Base-by-base conservation (phyloP, 305 asterid species). In the Vinca major region DNA sequence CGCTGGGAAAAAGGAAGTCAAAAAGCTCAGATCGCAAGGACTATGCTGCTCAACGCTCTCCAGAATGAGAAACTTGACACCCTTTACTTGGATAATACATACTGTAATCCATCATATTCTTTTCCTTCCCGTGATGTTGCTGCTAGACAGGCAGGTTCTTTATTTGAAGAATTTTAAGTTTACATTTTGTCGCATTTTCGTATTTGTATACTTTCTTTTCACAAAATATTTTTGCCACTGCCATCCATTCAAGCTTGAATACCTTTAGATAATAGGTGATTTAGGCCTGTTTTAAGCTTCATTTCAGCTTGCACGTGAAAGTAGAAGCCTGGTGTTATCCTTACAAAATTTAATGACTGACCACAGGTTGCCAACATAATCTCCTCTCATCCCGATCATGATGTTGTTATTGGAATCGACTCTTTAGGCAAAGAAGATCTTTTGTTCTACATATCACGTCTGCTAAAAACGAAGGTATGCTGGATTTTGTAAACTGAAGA, bases 351-450 rank as follows among this genome's bases (percentile, higher is more conserved):
- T 61, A 37, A 19, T 43, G 44, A 20, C 61, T 65, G 40, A 54
- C 69, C 64, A 48, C 88, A 91, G 97, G 80, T 91, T 74, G 84
- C 87, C 68, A 86, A 84, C 81, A 86, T 89, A 72, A 91, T 91
- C 72, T 71, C 63, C 43, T 72, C 91, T 81, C 89, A 89, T 79
- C 95, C 97, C 64, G 44, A 89, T 48, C 96, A 89, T 73, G 93
- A 91, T 19, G 69, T 91, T 55, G 65, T 91, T 70, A 89, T 91
- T 55, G 93, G 86, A 57, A 79, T 89, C 26, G 95, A 87, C 78
- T 80, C 97, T 52, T 63, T 91, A 80, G 97, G 97, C 36, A 89
- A 91, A 82, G 97, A 91, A 83, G 95, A 91, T 71, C 96, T 91
- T 80, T 79, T 91, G 78, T 85, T 85, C 66, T 66, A 79, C 80